Base-by-base conservation (phyloP, 257 asterid species). In the Cinchona pubescens region DNA sequence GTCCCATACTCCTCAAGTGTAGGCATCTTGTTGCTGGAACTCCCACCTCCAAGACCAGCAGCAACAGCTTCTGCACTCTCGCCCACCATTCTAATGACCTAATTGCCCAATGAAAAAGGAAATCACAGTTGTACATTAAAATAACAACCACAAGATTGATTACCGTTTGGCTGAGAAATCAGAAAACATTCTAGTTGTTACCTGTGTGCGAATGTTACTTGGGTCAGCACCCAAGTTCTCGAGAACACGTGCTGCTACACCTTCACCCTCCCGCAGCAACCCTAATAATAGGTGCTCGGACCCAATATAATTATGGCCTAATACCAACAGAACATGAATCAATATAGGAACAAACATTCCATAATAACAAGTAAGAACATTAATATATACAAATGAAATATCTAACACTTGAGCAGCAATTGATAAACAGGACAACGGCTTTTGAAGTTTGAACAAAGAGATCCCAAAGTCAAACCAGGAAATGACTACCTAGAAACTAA, bases 291-390 rank as follows among this genome's bases (percentile, higher is more conserved):
- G 91, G 87, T 94, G 99, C 88, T 94, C 99, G 16, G 99, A 94
- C 74, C 99, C 99, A 81, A 94, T 94, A 90, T 94, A 94, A 82
- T 94, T 94, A 87, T 94, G 97, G 69, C 99, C 99, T 94, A 83
- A 66, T 80, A 69, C 80, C 38, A 64, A 32, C 19, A 11, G 55
- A n/a, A 42, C 12, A 16, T 8, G 16, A 1, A 71, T 64, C 38
- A 75, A 60, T 16, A 51, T 15, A 32, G 29, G 14, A 45, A 12
- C 34, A 7, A 16, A 23, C 34, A 2, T 40, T 13, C 19, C 43
- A 19, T 43, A n/a, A 25, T 27, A 45, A 30, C 1, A n/a, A 0
- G 4, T 3, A 43, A 43, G 56, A 40, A 18, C 48, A 62, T 19
- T 10, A 30, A 7, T 51, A 23, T 4, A 30, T n/a, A 71, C 21